phyloP scores from a whole-genome alignment of 495 filamentous ascomycete genomes.

The Neurospora terricola region DNA sequence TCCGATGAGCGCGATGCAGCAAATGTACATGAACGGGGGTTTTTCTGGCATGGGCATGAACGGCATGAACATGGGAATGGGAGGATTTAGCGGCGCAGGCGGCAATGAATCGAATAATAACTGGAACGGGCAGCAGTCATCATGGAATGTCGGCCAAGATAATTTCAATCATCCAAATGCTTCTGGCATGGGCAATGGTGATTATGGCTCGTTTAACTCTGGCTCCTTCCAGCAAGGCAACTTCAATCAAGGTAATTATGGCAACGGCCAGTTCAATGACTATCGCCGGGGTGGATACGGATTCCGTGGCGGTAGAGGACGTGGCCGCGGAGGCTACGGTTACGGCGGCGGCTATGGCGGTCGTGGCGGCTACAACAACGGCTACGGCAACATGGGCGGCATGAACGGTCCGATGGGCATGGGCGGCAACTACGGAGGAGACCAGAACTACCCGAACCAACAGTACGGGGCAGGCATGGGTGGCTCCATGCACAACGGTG shows the following conservation, averaged over 20 bases:
- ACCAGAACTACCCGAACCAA: constrained; percentile 16
- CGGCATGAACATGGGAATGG: constrained; percentile 85
- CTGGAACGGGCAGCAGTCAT: constrained; percentile 54
- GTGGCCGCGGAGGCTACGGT: constrained; percentile 43
- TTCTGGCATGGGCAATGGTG: constrained; percentile 63
- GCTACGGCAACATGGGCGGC: constrained; percentile 4
- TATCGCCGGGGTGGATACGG: constrained; percentile 44
- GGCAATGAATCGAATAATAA: constrained; percentile 47
- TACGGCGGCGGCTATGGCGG: constrained; percentile 43
- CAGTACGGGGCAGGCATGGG: constrained; percentile 11
- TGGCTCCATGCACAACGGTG: constrained; percentile 2
- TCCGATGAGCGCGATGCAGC: constrained; percentile 63
- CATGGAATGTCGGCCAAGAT: constrained; percentile 68
- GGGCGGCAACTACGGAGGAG: constrained; percentile 28
- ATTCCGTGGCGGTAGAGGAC: constrained; percentile 49
- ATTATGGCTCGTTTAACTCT: constrained; percentile 72
- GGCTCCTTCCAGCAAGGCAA: constrained; percentile 50
- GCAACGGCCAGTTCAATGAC: constrained; percentile 52
- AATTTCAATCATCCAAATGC: constrained; percentile 64
- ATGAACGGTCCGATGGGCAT: constrained; percentile 11
- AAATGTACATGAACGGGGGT: constrained; percentile 76
- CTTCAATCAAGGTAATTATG: constrained; percentile 54
- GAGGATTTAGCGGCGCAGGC: constrained; percentile 43
- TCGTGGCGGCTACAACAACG: constrained; percentile 27
- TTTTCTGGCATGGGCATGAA: constrained; percentile 83